Conservation (phyloP, 352 stramenopile species). For the Phytophthora parvispora region DNA sequence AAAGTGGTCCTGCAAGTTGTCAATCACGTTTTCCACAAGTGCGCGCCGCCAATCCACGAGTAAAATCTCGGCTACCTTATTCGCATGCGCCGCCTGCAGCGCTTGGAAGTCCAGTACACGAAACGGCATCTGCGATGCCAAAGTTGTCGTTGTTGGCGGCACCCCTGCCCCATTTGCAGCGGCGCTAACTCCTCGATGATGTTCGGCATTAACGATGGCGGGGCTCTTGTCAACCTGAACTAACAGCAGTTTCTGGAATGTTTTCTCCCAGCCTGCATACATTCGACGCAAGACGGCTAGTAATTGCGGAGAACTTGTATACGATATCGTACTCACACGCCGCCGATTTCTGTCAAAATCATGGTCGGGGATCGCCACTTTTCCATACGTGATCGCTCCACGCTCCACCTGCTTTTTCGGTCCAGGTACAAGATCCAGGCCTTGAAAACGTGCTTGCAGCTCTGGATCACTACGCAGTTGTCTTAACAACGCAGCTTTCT, state of each 20-base stretch:
- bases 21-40: conserved; percentile 94
- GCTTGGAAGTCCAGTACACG: conserved; percentile 88
- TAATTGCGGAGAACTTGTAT: conserved; percentile 69
- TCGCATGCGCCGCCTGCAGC: conserved; percentile 78
- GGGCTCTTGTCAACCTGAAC: conserved; percentile 63
- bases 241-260: conserved; percentile 79
- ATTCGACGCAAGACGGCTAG: conserved; percentile 88
- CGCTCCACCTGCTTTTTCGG: conserved; percentile 11
- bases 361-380: conserved; percentile 82
- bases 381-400: conserved; percentile 64
- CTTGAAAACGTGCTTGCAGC: conserved; percentile 77
- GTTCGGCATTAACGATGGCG: background rate
- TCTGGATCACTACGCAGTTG: conserved; percentile 57
- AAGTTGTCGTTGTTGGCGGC: conserved; percentile 16
- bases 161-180: conserved; percentile 1
- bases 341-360: conserved; percentile 71
- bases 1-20: conserved; percentile 95
- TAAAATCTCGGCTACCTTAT: conserved; percentile 81
- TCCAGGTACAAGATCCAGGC: conserved; percentile 70
- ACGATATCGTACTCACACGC: conserved; percentile 54
- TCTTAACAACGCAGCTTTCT: conserved; percentile 89
- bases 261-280: conserved; percentile 93
- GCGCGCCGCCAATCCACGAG: conserved; percentile 90
- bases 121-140: conserved; percentile 82
- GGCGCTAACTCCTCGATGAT: conserved; percentile 1